These are phyloP conservation scores for Ilyonectria robusta DNA, from an alignment of 2,329 filamentous ascomycete species.

Conservation along the genomic window DNA sequence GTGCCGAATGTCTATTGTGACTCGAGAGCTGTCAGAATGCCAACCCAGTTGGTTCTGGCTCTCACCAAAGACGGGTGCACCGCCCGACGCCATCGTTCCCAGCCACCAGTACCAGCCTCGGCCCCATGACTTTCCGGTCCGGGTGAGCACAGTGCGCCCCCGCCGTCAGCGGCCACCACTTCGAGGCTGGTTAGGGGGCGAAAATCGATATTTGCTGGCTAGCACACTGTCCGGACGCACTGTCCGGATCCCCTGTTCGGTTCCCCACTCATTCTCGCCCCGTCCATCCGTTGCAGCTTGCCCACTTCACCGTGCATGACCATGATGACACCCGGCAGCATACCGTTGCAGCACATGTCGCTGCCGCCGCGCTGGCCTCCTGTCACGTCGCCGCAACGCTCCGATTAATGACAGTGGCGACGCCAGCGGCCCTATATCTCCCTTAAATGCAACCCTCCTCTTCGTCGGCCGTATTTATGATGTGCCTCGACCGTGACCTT, in stretches of 20 bases:
- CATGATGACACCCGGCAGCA: slow-evolving; percentile 36
- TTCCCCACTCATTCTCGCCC: slow-evolving; percentile 8
- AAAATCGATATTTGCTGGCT: background rate
- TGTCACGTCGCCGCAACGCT: slow-evolving; percentile 3
- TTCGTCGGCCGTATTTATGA: slow-evolving; percentile 12
- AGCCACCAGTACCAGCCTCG: slow-evolving; percentile 32
- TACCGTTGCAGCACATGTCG: slow-evolving; percentile 45
- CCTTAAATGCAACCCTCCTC: slow-evolving; percentile 13
- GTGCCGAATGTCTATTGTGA: background rate
- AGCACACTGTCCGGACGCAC: slow-evolving; percentile 36
- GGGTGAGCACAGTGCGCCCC: slow-evolving; percentile 26
- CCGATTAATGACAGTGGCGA: slow-evolving; percentile 17
- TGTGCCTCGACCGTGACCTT: slow-evolving; percentile 18
- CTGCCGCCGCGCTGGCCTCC: slow-evolving; percentile 21
- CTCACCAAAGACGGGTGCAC: slow-evolving; percentile 27
- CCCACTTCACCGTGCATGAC: slow-evolving; percentile 47
- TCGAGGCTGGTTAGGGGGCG: slow-evolving; percentile 6
- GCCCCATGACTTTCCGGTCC: slow-evolving; percentile 21
- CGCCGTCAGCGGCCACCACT: slow-evolving; percentile 3
- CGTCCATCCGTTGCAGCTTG: slow-evolving; percentile 30
- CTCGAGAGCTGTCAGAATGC: slow-evolving; percentile 11
- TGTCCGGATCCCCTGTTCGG: slow-evolving; percentile 25
- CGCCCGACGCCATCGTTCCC: slow-evolving; percentile 39
- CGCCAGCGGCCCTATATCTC: slow-evolving; percentile 9
- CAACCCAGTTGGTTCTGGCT: slow-evolving; percentile 15